phyloP scores from a whole-genome alignment of 768 basidiomycete genomes.

The Lactarius deliciosus region DNA sequence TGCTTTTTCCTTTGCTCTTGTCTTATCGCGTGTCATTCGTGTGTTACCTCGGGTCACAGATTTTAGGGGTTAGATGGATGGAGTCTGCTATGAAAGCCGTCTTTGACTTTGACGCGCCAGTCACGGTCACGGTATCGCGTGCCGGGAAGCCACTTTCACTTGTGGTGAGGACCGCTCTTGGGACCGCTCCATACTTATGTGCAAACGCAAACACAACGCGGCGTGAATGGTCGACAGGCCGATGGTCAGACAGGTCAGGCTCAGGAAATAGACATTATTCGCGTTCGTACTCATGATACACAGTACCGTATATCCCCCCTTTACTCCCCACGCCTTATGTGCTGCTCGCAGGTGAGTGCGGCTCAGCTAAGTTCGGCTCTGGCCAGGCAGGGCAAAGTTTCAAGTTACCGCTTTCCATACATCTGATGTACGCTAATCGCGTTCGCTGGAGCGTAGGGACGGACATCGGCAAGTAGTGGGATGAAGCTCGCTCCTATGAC shows the following conservation, averaged over 20 bases:
- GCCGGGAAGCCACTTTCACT: too few species aligned
- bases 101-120: background rate
- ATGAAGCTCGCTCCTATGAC: background rate
- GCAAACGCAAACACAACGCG: too few species aligned
- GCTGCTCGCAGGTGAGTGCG: background rate
- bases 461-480: background rate
- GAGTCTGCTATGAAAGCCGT: background rate
- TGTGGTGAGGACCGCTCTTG: too few species aligned
- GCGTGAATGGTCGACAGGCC: too few species aligned
- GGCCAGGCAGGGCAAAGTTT: background rate
- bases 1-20: conserved; percentile 8
- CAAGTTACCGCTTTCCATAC: background rate
- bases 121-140: conserved; percentile 3
- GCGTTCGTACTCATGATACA: too few species aligned
- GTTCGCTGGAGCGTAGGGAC: background rate
- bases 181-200: too few species aligned
- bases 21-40: conserved; percentile 7
- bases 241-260: too few species aligned
- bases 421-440: background rate
- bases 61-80: background rate
- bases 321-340: background rate
- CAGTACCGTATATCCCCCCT: too few species aligned
- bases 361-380: background rate
- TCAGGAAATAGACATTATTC: too few species aligned
- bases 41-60: background rate